A percentile compares a stretch with the other conserved stretches of the same genome.
These are phyloP conservation scores for Penstemon davidsonii DNA, from an alignment of 257 asterid genomes.

Conservation along the genomic window DNA sequence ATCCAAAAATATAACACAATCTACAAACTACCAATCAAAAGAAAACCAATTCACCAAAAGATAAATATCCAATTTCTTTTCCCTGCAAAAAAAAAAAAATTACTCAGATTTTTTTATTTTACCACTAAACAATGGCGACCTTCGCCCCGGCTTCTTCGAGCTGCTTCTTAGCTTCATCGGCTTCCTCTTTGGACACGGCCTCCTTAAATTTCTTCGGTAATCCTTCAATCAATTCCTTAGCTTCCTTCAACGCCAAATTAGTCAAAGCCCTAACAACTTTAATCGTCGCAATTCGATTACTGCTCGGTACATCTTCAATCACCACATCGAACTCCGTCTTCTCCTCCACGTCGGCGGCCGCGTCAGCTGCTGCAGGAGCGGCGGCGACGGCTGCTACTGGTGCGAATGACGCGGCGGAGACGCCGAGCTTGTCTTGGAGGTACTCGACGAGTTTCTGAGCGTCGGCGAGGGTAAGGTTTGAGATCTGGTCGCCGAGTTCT, in stretches of 20 bases:
- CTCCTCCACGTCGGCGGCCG: conserved; percentile 71
- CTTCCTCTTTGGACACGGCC: conserved; percentile 72
- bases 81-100: neutral
- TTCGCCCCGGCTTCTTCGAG: conserved; percentile 85
- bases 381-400: conserved; percentile 66
- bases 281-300: conserved; percentile 60
- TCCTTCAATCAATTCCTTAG: conserved; percentile 83
- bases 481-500: conserved; percentile 77
- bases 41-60: neutral
- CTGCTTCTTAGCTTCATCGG: conserved; percentile 83
- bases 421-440: conserved; percentile 94
- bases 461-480: conserved; percentile 70
- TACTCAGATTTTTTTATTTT: neutral
- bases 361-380: conserved; percentile 42
- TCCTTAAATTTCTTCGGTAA: conserved; percentile 85
- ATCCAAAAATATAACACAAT: conserved; percentile 16
- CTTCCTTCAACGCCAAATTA: conserved; percentile 75
- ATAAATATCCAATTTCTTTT: neutral
- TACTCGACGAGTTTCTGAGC: conserved; percentile 96
- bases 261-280: conserved; percentile 82
- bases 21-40: conserved; percentile 30
- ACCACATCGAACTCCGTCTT: conserved; percentile 91
- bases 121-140: conserved; percentile 49
- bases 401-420: conserved; percentile 85
- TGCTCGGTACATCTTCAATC: conserved; percentile 84